A percentile compares a stretch with the other conserved stretches of the same genome.
phyloP scores from a whole-genome alignment of 805 yeast genomes.

The Barnettozyma californica region DNA sequence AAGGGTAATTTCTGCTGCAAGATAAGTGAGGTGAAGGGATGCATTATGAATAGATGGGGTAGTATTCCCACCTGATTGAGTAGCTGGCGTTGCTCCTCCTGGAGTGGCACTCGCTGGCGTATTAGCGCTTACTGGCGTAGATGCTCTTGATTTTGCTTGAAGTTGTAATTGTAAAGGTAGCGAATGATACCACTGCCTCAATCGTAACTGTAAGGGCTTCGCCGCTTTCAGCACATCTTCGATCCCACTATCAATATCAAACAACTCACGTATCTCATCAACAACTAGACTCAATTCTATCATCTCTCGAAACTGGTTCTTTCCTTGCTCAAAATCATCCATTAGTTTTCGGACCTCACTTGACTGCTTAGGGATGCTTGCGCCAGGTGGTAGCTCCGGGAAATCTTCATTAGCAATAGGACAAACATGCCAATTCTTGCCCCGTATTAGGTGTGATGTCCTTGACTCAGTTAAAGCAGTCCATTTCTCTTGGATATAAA shows the following conservation, averaged over 20 bases:
- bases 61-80: neutral
- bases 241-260: slow-evolving; percentile 56
- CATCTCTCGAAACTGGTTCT: slow-evolving; percentile 59
- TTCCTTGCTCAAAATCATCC: slow-evolving; percentile 65
- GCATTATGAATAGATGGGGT: slow-evolving; percentile 67
- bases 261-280: slow-evolving; percentile 64
- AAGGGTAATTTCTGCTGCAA: slow-evolving; percentile 82
- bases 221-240: slow-evolving; percentile 70
- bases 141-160: slow-evolving; percentile 1
- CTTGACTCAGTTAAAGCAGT: slow-evolving; percentile 72
- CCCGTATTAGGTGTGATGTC: slow-evolving; percentile 73
- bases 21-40: slow-evolving; percentile 75
- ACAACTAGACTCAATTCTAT: slow-evolving; percentile 63
- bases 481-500: slow-evolving; percentile 91
- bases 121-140: neutral
- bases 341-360: slow-evolving; percentile 20
- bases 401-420: slow-evolving; percentile 67
- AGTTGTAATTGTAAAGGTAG: slow-evolving; percentile 58
- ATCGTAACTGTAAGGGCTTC: slow-evolving; percentile 69
- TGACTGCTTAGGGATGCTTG: slow-evolving; percentile 10
- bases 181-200: slow-evolving; percentile 75
- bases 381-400: slow-evolving; percentile 52
- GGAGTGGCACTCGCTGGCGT: neutral
- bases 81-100: neutral
- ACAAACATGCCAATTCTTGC: slow-evolving; percentile 75